phyloP scores from a whole-genome alignment of 1,284 basidiomycete species.

The Clitocybe nebularis region DNA sequence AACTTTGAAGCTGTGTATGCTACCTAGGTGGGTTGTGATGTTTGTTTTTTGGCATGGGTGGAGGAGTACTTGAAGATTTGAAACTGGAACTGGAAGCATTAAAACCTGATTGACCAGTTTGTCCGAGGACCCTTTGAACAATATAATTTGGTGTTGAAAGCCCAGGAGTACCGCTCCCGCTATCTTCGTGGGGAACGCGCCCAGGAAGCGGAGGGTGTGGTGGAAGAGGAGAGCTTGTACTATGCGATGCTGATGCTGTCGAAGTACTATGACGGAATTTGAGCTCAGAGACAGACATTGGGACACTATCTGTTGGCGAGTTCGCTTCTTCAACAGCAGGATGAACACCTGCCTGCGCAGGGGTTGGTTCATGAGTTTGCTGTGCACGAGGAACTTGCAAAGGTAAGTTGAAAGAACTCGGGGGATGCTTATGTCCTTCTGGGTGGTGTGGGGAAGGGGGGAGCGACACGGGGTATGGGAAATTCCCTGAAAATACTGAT shows the following conservation, averaged over 20 bases:
- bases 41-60: no score
- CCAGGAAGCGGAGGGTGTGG: constrained; percentile 51
- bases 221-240: constrained; percentile 36
- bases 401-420: no score
- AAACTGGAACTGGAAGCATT: background rate
- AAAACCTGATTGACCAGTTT: no score
- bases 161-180: constrained; percentile 15
- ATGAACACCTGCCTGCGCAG: constrained; percentile 8
- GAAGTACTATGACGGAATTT: constrained; percentile 53
- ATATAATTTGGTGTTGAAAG: constrained; percentile 19
- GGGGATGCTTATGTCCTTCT: constrained; percentile 13
- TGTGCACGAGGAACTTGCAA: background rate
- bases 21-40: no score
- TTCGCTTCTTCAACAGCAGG: constrained; percentile 9
- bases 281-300: constrained; percentile 64
- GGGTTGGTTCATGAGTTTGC: background rate
- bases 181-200: constrained; percentile 13
- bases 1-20: no score
- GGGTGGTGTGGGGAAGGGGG: constrained; percentile 34
- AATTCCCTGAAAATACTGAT: constrained; percentile 18
- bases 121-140: constrained; percentile 36
- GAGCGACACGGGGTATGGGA: constrained; percentile 41
- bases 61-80: background rate
- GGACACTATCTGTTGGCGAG: constrained; percentile 66
- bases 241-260: constrained; percentile 33